Conservation (phyloP, 2,329 filamentous ascomycete species). For the Aspergillaceae sp. region DNA sequence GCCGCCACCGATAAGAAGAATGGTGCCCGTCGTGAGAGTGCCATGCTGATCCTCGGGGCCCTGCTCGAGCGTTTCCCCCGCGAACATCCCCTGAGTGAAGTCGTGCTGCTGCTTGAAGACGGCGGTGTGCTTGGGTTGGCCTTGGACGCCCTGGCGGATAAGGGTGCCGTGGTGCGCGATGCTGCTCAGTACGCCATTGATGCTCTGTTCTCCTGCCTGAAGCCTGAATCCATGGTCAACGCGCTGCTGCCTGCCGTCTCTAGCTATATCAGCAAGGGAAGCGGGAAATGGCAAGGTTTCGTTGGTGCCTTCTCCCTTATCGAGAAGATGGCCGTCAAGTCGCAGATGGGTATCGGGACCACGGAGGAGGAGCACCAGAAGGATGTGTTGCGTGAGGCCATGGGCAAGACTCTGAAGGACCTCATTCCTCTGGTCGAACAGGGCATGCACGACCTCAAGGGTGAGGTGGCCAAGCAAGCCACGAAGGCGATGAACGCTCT, state of each 20-base stretch:
- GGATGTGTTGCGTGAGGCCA: constrained; percentile 78
- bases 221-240: constrained; percentile 71
- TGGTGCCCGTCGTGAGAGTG: constrained; percentile 72
- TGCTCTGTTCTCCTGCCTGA: constrained; percentile 70
- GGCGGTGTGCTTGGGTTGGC: constrained; percentile 62
- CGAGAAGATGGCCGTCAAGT: constrained; percentile 91
- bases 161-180: constrained; percentile 79
- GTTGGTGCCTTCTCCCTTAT: constrained; percentile 77
- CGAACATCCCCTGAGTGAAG: constrained; percentile 68
- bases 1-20: constrained; percentile 91
- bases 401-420: constrained; percentile 70
- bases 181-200: constrained; percentile 92
- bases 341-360: constrained; percentile 73
- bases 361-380: constrained; percentile 80
- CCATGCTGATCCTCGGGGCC: constrained; percentile 90
- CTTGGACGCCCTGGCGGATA: constrained; percentile 81
- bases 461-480: constrained; percentile 76
- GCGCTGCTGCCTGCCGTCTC: constrained; percentile 70
- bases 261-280: constrained; percentile 69
- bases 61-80: constrained; percentile 83
- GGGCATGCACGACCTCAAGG: constrained; percentile 95
- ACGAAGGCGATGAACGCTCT: constrained; percentile 84
- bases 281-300: constrained; percentile 95
- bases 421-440: constrained; percentile 85
- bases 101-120: constrained; percentile 73